Conservation (phyloP, 352 stramenopile genomes). For the Phytophthora ohioensis region DNA sequence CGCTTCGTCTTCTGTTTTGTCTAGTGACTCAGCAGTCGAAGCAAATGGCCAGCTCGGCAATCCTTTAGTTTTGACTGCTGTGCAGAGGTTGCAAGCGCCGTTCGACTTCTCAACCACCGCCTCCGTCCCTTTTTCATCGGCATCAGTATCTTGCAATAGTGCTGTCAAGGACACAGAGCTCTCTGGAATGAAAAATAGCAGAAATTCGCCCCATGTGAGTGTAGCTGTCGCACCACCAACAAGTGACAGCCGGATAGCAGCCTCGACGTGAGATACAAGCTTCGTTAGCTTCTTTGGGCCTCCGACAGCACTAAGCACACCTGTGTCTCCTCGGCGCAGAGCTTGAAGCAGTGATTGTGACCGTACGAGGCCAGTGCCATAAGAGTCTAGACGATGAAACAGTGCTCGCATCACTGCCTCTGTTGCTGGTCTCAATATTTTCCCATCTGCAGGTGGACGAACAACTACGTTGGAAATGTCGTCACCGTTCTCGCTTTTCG, state of each 20-base stretch:
- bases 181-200: constrained; percentile 73
- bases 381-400: constrained; percentile 77
- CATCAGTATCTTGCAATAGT: constrained; percentile 11
- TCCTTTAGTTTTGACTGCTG: constrained; percentile 13
- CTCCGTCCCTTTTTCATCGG: not conserved
- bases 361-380: constrained; percentile 62
- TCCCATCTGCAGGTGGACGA: constrained; percentile 15
- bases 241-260: constrained; percentile 37
- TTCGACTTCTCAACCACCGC: not conserved
- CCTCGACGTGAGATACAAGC: constrained; percentile 56
- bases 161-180: constrained; percentile 29
- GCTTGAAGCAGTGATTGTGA: constrained; percentile 45
- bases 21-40: not conserved
- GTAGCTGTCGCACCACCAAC: constrained; percentile 24
- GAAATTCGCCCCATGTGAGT: constrained; percentile 81
- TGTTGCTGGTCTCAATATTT: constrained; percentile 55
- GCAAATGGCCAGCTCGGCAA: constrained; percentile 22
- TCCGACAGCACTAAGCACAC: constrained; percentile 49
- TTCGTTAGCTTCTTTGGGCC: constrained; percentile 37
- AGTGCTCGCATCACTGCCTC: constrained; percentile 62
- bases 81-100: constrained; percentile 22
- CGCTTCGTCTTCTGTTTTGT: constrained; percentile 6
- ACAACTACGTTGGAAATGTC: constrained; percentile 4
- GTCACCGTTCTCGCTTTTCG: constrained; percentile 13
- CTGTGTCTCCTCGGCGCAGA: constrained; percentile 41